phyloP scores from a whole-genome alignment of 495 filamentous ascomycete species.

The Aspergillus egyptiacus region DNA sequence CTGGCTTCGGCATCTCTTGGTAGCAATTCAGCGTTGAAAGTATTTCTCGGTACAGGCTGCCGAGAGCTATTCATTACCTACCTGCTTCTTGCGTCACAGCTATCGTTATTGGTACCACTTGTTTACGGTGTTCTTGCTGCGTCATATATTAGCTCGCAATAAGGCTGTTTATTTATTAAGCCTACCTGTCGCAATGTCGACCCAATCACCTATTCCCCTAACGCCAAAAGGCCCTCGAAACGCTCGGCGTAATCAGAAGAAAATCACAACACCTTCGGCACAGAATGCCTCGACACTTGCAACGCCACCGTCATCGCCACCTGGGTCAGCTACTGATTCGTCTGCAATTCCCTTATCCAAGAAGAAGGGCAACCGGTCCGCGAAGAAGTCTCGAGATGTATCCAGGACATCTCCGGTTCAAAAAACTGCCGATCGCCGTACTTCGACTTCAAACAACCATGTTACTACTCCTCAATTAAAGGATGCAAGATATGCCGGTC shows the following conservation, averaged over 20 bases:
- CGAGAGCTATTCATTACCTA: slow-evolving; percentile 27
- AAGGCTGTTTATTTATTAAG: slow-evolving; percentile 47
- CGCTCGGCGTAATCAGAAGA: slow-evolving; percentile 33
- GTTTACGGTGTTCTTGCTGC: slow-evolving; percentile 8
- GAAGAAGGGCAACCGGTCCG: slow-evolving; percentile 35
- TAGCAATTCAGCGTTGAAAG: slow-evolving; percentile 18
- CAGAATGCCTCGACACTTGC: slow-evolving; percentile 28
- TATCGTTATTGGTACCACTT: slow-evolving; percentile 13
- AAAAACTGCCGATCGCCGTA: slow-evolving; percentile 26
- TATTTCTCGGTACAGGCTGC: slow-evolving; percentile 26
- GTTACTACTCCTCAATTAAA: slow-evolving; percentile 45
- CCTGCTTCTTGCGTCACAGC: slow-evolving; percentile 12
- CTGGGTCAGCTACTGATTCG: slow-evolving; percentile 30
- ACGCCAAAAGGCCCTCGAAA: slow-evolving; percentile 39
- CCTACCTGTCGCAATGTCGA: slow-evolving; percentile 39
- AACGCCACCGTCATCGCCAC: slow-evolving; percentile 43
- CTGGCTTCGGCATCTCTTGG: slow-evolving; percentile 2
- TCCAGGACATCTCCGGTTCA: slow-evolving; percentile 26
- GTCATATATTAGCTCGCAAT: slow-evolving; percentile 4
- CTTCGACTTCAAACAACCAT: slow-evolving; percentile 25
- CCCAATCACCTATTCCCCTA: slow-evolving; percentile 34
- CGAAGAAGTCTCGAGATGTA: slow-evolving; percentile 33
- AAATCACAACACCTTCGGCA: slow-evolving; percentile 29
- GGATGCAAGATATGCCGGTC: slow-evolving; percentile 71
- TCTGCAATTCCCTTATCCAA: slow-evolving; percentile 31